Base-by-base conservation (phyloP, 2,329 filamentous ascomycete species). In the Periconia digitata region DNA sequence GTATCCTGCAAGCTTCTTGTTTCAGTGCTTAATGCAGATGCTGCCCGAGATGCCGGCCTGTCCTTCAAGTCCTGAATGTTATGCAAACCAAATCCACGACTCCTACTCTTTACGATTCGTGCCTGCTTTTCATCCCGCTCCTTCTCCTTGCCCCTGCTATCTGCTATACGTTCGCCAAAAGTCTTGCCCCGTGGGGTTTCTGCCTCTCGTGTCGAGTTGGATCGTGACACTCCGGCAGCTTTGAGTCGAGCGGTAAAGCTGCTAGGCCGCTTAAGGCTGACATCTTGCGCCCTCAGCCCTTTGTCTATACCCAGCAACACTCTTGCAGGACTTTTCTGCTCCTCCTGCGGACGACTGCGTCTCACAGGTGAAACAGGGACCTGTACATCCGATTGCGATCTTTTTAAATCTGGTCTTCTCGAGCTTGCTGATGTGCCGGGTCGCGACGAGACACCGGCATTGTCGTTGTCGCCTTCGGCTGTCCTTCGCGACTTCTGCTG, bases 231-330 rank as follows among this genome's bases (percentile, higher is more conserved):
- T 0, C 42, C 50, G 21, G 50, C 53, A n/a, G 44, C 22, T 15
- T 41, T 50, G 17, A 23, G 16, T 16, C 55, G 48, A 8, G 60
- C 46, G 27, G 50, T 47, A 16, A 53, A 49, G 53, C 53, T 66
- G 39, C 84, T 78, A 3, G 89, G 84, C 56, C 90, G 80, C 70
- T 89, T 94, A 22, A 97, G 74, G 3, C 92, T 96, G 24, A 97
- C 79, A 60, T 96, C 90, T 49, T 83, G 83, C 2, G 86, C 91
- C 59, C 80, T 87, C 29, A 92, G 75, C 1, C 90, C 91, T 67
- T 95, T 95, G 72, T 96, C 92, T 53, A 97, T 95, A 5, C 94
- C 92, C 15, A 97, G 71, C 16, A 90, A 72, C 13, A 94, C 82
- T 51, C 92, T 81, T 44, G 87, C 87, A 1, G 94, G 92, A 1